Conservation (phyloP, 1,284 basidiomycete genomes). For the Ganoderma leucocontextum region DNA sequence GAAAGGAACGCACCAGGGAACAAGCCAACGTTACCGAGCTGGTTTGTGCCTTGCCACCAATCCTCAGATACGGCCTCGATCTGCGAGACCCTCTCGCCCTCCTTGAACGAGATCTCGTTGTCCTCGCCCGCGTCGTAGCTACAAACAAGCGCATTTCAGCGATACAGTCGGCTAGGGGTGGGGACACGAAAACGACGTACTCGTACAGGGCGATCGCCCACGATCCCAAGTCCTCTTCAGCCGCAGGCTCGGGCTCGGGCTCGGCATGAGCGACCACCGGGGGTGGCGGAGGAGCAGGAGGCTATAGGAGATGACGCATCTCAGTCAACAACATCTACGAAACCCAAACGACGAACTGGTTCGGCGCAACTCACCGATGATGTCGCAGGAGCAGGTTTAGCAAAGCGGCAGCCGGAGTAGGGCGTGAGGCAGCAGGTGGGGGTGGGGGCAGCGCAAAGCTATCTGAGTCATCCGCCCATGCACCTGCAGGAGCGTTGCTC, state of each 20-base stretch:
- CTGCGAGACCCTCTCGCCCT: constrained; percentile 80
- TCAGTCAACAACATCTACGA: not conserved
- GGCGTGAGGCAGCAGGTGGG: constrained; percentile 59
- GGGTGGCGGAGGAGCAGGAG: constrained; percentile 49
- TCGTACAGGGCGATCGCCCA: constrained; percentile 82
- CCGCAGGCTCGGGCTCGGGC: constrained; percentile 11
- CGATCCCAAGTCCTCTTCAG: constrained; percentile 58
- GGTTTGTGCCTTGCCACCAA: constrained; percentile 87
- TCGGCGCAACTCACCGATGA: constrained; percentile 17
- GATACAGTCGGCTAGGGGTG: constrained; percentile 8
- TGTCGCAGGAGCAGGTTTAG: constrained; percentile 29
- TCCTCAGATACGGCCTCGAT: constrained; percentile 82
- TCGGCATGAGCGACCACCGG: constrained; percentile 46
- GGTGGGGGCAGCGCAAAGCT: constrained; percentile 46
- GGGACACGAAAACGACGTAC: constrained; percentile 51
- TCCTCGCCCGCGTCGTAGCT: constrained; percentile 90
- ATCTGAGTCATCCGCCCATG: constrained; percentile 61
- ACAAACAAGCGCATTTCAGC: not conserved
- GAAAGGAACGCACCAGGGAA: constrained; percentile 77
- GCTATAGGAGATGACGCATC: not conserved
- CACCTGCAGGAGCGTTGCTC: constrained; percentile 54
- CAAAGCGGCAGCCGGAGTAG: constrained; percentile 48
- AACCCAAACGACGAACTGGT: constrained; percentile 11
- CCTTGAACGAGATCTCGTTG: constrained; percentile 87
- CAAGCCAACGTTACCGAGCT: constrained; percentile 71